Percentiles rank a stretch among this genome's conserved stretches.
phyloP scores from a whole-genome alignment of 78 protist species.

The Dictyostelium brefeldianum region DNA sequence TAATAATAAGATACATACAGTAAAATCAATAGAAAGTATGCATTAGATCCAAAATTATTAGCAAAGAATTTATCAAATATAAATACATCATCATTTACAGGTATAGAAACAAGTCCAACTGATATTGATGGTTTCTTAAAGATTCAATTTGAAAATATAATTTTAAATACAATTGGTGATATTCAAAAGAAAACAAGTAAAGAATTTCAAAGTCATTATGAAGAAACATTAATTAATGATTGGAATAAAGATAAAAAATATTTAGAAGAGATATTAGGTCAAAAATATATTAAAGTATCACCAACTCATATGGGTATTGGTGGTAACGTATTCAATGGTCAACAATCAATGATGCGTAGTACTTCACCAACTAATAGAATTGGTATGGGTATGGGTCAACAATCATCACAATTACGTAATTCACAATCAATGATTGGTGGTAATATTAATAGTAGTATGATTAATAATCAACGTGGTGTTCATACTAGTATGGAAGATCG shows the following conservation, averaged over 20 bases:
- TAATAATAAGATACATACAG: background rate
- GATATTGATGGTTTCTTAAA: slow-evolving; percentile 63
- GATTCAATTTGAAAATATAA: slow-evolving; percentile 53
- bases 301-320: background rate
- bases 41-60: slow-evolving; percentile 38
- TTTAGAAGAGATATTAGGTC: slow-evolving; percentile 65
- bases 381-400: background rate
- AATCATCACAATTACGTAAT: slow-evolving; percentile 3
- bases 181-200: slow-evolving; percentile 48
- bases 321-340: background rate
- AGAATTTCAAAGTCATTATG: slow-evolving; percentile 41
- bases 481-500: background rate
- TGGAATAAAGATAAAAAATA: slow-evolving; percentile 57
- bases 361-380: background rate
- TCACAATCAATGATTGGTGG: slow-evolving; percentile 9
- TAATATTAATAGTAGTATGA: background rate
- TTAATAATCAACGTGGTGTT: background rate
- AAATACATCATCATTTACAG: slow-evolving; percentile 58
- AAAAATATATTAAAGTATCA: slow-evolving; percentile 17
- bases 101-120: slow-evolving; percentile 30
- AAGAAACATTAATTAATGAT: slow-evolving; percentile 18
- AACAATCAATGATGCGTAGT: background rate
- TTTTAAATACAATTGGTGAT: slow-evolving; percentile 29
- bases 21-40: slow-evolving; percentile 44
- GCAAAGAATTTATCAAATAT: slow-evolving; percentile 41